Evolutionary conservation across 176 grass and related monocot species (phyloP).

Genomic region (Phyllostachys edulis): DNA sequence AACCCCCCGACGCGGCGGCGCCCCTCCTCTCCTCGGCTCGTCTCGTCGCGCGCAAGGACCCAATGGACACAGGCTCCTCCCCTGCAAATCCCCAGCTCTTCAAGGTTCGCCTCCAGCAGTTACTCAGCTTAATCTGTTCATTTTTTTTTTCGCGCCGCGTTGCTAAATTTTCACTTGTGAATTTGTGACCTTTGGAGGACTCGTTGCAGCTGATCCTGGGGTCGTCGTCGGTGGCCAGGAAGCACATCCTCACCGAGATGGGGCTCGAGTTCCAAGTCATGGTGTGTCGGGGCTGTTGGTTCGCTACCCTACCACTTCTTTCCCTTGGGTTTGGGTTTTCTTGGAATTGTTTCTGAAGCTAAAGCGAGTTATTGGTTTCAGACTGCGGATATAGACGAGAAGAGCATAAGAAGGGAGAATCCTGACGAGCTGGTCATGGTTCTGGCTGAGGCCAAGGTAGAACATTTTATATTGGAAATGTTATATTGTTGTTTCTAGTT

Average conservation of each 20-base stretch:
- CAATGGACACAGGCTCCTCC: constrained; percentile 13
- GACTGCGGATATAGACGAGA: constrained; percentile 97
- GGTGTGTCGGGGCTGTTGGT: constrained; percentile 40
- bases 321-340: neutral
- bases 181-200: neutral
- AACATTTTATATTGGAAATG: neutral
- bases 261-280: constrained; percentile 79
- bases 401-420: constrained; percentile 77
- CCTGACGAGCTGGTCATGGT: constrained; percentile 86
- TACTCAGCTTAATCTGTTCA: neutral
- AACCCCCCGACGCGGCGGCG: neutral
- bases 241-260: constrained; percentile 74
- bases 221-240: constrained; percentile 78
- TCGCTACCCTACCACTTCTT: neutral
- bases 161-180: neutral
- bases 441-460: constrained; percentile 88
- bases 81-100: constrained; percentile 13
- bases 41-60: neutral
- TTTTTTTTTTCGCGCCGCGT: neutral
- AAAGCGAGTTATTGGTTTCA: constrained; percentile 17
- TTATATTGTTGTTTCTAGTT: neutral
- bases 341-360: neutral
- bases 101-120: constrained; percentile 27
- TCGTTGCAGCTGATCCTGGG: constrained; percentile 75
- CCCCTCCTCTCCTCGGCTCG: neutral